phyloP scores from a whole-genome alignment of 257 asterid species.

The Solanum ossicruentum region DNA sequence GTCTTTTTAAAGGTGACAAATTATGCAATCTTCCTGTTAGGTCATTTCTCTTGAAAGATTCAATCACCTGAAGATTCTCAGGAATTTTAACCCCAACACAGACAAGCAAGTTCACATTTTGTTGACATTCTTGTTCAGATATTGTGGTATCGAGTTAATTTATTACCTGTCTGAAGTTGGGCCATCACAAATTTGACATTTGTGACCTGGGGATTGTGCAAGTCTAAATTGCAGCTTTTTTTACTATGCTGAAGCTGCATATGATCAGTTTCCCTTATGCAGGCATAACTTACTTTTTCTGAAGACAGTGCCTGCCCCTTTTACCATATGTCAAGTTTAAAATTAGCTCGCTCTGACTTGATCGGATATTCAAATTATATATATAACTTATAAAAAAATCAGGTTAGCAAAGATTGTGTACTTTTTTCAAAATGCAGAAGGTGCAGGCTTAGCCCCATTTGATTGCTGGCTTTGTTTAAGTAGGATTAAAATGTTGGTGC shows the following conservation, averaged over 20 bases:
- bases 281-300: background rate
- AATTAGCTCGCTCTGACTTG: background rate
- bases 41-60: background rate
- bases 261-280: background rate
- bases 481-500: conserved; percentile 83
- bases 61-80: background rate
- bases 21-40: background rate
- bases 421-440: conserved; percentile 91
- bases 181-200: background rate
- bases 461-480: conserved; percentile 97
- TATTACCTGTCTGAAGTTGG: background rate
- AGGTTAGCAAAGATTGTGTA: conserved; percentile 69
- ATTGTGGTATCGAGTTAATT: background rate
- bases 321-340: background rate
- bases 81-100: background rate
- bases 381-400: background rate
- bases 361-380: background rate
- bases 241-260: background rate
- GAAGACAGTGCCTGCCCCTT: background rate
- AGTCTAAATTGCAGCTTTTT: background rate
- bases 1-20: background rate
- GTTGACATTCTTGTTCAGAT: background rate
- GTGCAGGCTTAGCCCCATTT: conserved; percentile 87
- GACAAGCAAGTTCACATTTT: background rate
- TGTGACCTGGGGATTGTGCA: background rate